Evolutionary conservation across 73 alveolate species (phyloP).

Genomic region (Tetrahymena borealis): DNA sequence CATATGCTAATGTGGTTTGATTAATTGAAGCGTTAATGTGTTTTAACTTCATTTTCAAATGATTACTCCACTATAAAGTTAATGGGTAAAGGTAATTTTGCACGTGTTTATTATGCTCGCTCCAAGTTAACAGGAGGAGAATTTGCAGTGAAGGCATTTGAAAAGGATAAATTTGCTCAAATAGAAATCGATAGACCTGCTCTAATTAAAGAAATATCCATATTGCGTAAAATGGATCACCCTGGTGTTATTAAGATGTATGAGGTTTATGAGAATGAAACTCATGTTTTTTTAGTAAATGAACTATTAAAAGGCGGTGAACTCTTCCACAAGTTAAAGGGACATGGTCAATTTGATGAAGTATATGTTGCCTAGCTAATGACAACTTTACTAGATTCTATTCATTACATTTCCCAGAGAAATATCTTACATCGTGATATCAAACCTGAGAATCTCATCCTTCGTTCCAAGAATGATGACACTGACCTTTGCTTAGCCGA

Average conservation of each 20-base stretch:
- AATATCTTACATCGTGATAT: constrained; percentile 37
- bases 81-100: constrained; percentile 41
- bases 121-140: constrained; percentile 3
- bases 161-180: constrained; percentile 28
- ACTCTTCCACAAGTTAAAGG: constrained; percentile 31
- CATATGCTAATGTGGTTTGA: constrained; percentile 23
- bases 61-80: constrained; percentile 14
- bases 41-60: constrained; percentile 17
- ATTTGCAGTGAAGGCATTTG: constrained; percentile 44
- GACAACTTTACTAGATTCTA: constrained; percentile 9
- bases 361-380: constrained; percentile 23
- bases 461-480: constrained; percentile 15
- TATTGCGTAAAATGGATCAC: constrained; percentile 36
- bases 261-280: constrained; percentile 43
- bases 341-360: constrained; percentile 26
- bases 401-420: constrained; percentile 22
- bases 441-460: constrained; percentile 38
- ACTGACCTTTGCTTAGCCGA: constrained; percentile 39
- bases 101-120: constrained; percentile 26
- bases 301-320: constrained; percentile 43
- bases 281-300: constrained; percentile 23
- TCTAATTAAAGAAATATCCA: constrained; percentile 27
- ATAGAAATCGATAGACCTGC: constrained; percentile 40
- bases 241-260: constrained; percentile 38
- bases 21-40: constrained; percentile 21